Base-by-base conservation (phyloP, 2,329 filamentous ascomycete genomes). In the Penicillium sp. region DNA sequence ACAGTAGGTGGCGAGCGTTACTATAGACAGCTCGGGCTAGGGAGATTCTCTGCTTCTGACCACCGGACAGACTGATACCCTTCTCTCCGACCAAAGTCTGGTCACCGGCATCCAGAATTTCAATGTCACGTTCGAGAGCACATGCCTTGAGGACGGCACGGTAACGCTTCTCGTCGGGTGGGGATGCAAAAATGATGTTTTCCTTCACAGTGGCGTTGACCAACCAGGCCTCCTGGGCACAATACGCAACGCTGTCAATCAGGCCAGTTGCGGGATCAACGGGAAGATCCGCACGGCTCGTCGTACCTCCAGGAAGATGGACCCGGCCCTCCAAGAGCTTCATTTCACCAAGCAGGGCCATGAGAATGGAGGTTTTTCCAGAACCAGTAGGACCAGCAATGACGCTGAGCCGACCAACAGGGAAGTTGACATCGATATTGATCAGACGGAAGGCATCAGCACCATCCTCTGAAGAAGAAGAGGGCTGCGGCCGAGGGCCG, bases 341-440 rank as follows among this genome's bases (percentile, higher is more conserved):
- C 93, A 98, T 98, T 73, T 98, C 93, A 52, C 93, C 93, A 1
- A 98, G 81, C 24, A 98, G 76, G 25, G 91, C 93, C 92, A 98
- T 95, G 18, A 98, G 78, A 64, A 98, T 76, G 0, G 92, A 97
- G 0, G 92, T 95, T 76, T 98, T 98, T 58, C 93, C 93, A 45
- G 88, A 93, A 12, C 93, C 93, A 3, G 93, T 98, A 2, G 92
- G 87, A 1, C 93, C 93, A 33, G 90, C 88, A 61, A 98, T 87
- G 43, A 98, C 85, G 65, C 96, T 98, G 53, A 98, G 81, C 62
- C 90, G 84, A 51, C 89, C 90, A 49, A 95, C 81, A 49, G 82
- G 78, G 71, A 98, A 98, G 53, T 87, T 82, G 46, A 97, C 71
- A 58, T 95, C 77, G 42, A 98, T 68, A 63, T 95, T 85, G 59